Percentiles rank a stretch among this genome's conserved stretches.
These are phyloP conservation scores for Saxophila tyrrhenica DNA, from an alignment of 495 filamentous ascomycete genomes.

Conservation along the genomic window DNA sequence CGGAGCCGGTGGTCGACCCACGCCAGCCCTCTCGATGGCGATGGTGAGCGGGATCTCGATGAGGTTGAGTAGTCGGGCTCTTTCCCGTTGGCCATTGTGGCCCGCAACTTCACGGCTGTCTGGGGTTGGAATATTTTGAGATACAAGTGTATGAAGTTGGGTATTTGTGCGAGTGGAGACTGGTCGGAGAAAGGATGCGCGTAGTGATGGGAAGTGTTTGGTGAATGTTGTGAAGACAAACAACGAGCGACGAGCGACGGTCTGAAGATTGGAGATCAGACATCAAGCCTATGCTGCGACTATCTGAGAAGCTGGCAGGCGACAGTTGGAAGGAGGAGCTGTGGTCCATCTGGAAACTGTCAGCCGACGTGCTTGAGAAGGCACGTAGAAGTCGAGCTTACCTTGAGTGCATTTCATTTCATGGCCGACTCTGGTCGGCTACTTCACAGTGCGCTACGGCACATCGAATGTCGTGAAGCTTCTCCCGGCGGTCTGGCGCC, in stretches of 20 bases:
- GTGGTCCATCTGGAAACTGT: background rate
- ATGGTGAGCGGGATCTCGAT: too few relatives aligned
- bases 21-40: too few relatives aligned
- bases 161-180: background rate
- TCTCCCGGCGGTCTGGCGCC: background rate
- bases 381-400: background rate
- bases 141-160: background rate
- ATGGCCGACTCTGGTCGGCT: background rate
- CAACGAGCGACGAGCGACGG: background rate
- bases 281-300: background rate
- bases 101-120: background rate
- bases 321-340: background rate
- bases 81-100: background rate
- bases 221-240: background rate
- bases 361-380: background rate
- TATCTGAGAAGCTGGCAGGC: background rate
- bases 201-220: background rate
- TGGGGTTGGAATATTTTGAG: background rate
- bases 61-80: background rate
- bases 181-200: background rate
- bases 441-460: background rate
- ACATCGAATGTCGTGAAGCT: background rate
- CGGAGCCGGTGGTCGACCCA: too few relatives aligned
- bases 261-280: background rate
- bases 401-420: background rate